Evolutionary conservation across 495 filamentous ascomycete genomes (phyloP), one percentile per base, ranked within the genome.

Genomic region (Friedmanniomyces simplex): DNA sequence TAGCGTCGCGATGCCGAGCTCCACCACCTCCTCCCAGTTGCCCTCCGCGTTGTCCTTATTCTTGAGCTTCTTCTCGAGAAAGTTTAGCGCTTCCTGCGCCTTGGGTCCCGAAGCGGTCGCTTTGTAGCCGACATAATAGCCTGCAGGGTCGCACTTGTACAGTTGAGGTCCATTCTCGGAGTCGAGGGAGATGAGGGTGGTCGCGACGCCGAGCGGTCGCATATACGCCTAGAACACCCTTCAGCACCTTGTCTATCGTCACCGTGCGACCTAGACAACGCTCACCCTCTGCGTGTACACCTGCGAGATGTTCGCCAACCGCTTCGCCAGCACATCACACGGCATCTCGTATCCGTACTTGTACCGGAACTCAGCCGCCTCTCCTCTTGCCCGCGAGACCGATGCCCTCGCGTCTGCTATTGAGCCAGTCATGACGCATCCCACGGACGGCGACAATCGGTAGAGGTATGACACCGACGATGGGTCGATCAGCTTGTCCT

Each of bases 281-380:
- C 85, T 68, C 79, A 94, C 93, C 72, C 89, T 78, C 75, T 98
- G 93, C 60, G 93, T 98, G 73, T 97, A 98, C 54, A 98, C 93
- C 73, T 98, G 93, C 74, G 89, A 95, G 75, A 98, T 95, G 71
- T 98, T 98, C 63, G 93, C 93, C 74, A 98, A 73, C 71, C 93
- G 79, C 82, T 98, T 98, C 57, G 91, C 87, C 67, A 98, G 72
- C 46, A 87, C 94, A 74, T 98, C 93, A 71, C 88, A 95, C 54
- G 93, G 93, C 94, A 98, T 98, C 77, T 98, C 93, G 73, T 98
- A 98, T 69, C 93, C 93, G 68, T 81, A 96, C 72, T 96, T 96
- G 81, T 98, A 97, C 72, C 84, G 82, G 77, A 98, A 98, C 63
- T 97, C 89, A 48, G 91, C 94, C 59, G 93, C 94, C 76, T 98